Percentiles rank a stretch among this genome's conserved stretches.
Evolutionary conservation across 225 moss, liverwort and hornwort genomes (phyloP).

Genomic region (Thuidium tamariscinum): DNA sequence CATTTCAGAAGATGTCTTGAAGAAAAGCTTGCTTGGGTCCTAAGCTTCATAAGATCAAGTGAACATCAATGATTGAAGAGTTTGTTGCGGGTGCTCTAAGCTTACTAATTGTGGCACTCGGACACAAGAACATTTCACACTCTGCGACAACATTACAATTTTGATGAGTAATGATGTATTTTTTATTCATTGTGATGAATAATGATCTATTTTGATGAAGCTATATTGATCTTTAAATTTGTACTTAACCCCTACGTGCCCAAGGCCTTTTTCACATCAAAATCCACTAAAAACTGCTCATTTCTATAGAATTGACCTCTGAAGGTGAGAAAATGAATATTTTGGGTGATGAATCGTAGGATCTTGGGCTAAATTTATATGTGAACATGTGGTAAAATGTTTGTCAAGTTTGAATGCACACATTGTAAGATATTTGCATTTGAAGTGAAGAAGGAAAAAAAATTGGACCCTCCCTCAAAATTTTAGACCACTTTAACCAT

Average conservation of each 20-base stretch:
- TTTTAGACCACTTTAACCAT: rapidly evolving
- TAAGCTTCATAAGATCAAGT: not conserved
- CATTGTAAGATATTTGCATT: not conserved
- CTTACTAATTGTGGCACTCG: not conserved
- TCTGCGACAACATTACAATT: too few species aligned
- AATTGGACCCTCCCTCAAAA: too few species aligned
- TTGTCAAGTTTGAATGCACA: rapidly evolving
- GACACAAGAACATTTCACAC: not conserved
- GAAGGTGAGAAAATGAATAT: not conserved
- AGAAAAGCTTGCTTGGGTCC: not conserved
- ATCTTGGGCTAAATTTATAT: not conserved
- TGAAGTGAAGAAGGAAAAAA: not conserved
- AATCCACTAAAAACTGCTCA: not conserved
- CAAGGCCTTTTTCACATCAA: not conserved
- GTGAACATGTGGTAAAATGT: not conserved
- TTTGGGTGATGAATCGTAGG: rapidly evolving
- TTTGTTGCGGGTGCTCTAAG: not conserved
- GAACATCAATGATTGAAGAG: not conserved
- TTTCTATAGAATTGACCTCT: not conserved
- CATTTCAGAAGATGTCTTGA: not conserved
- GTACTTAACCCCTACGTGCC: rapidly evolving
- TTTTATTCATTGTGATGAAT: too few species aligned
- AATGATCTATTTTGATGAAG: not conserved
- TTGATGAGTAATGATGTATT: too few species aligned
- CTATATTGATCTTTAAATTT: not conserved